phyloP scores from a whole-genome alignment of 179 eudicot species.

The Patellifolia procumbens region DNA sequence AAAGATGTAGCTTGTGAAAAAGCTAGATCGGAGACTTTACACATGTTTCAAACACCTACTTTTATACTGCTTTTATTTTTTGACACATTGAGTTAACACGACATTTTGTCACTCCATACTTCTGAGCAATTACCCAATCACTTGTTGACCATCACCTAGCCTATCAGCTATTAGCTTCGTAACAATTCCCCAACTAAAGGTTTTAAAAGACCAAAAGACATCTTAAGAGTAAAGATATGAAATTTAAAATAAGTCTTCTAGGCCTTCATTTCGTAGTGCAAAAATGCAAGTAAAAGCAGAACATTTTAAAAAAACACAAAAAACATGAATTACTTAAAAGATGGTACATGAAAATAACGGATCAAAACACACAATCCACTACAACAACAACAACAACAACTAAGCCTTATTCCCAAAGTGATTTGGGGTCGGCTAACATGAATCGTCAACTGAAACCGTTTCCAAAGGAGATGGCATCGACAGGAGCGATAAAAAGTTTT shows the following conservation, averaged over 20 bases:
- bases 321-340: neutral
- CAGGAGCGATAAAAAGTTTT: no score
- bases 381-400: no score
- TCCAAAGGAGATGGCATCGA: no score
- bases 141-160: slow-evolving; percentile 2
- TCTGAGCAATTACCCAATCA: neutral
- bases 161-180: neutral
- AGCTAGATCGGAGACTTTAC: neutral
- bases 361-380: neutral
- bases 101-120: neutral
- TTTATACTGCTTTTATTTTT: neutral
- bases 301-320: neutral
- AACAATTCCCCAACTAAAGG: no score
- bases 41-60: neutral
- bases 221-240: neutral
- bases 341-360: neutral
- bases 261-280: neutral
- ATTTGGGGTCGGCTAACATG: no score
- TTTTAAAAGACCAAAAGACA: neutral
- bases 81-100: neutral
- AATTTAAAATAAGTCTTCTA: neutral
- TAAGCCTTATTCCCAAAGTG: no score
- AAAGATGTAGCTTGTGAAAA: neutral
- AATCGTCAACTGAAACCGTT: no score
- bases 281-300: neutral